phyloP scores from a whole-genome alignment of 108 stramenopile genomes.

The Fistulifera solaris region DNA sequence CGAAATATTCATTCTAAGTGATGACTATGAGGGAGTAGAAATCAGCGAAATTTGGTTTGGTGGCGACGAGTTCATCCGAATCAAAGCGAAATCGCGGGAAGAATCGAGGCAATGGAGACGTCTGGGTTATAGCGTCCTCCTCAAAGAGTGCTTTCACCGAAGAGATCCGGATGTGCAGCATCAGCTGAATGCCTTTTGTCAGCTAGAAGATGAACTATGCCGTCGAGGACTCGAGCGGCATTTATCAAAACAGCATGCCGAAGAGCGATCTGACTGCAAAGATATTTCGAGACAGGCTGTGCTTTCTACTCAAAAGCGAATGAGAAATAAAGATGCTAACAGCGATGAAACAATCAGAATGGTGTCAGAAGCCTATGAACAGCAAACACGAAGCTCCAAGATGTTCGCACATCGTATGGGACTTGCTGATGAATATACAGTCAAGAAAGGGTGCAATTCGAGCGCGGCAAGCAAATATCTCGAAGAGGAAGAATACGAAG shows the following conservation, averaged over 20 bases:
- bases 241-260: conserved; percentile 6
- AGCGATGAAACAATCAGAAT: conserved; percentile 2
- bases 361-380: conserved; percentile 1
- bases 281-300: conserved; percentile 4
- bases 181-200: conserved; percentile 9
- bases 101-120: conserved; percentile 7
- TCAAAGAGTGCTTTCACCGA: conserved; percentile 9
- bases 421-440: conserved; percentile 9
- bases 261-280: conserved; percentile 9
- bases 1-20: background rate
- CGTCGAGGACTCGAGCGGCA: conserved; percentile 10
- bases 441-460: background rate
- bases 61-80: conserved; percentile 1
- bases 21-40: conserved; percentile 2
- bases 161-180: conserved; percentile 1
- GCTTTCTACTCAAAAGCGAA: conserved; percentile 2
- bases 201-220: conserved; percentile 5
- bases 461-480: conserved; percentile 1
- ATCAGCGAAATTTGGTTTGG: conserved; percentile 6
- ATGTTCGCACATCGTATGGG: conserved; percentile 11
- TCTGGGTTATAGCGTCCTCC: conserved; percentile 6
- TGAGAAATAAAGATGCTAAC: background rate
- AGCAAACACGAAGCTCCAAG: conserved; percentile 6
- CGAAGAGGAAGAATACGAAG: background rate
- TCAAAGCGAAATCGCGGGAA: conserved; percentile 3